These are phyloP conservation scores for Sporothrix brasiliensis DNA, from an alignment of 2,329 filamentous ascomycete genomes.

Conservation along the genomic window DNA sequence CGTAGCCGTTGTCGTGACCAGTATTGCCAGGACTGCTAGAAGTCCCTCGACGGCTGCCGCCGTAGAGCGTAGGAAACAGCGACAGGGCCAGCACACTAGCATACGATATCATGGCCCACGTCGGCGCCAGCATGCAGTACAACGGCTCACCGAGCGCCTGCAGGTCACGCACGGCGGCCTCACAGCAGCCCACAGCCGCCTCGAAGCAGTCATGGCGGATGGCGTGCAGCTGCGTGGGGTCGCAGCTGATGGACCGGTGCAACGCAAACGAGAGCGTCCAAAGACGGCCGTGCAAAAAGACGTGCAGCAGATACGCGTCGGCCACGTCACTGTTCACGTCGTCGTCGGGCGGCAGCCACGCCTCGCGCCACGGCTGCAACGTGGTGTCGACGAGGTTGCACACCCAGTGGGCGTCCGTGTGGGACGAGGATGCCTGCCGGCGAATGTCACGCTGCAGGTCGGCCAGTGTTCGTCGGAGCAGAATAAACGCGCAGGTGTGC, in stretches of 20 bases:
- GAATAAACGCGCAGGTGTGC: not conserved
- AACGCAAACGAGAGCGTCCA: constrained; percentile 16
- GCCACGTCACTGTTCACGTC: not conserved
- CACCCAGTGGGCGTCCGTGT: constrained; percentile 10
- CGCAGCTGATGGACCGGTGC: constrained; percentile 10
- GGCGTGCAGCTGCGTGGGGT: not conserved
- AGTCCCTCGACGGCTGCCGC: not conserved
- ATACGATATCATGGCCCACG: constrained; percentile 18
- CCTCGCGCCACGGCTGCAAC: not conserved
- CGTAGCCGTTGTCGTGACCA: no score
- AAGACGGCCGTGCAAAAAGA: constrained; percentile 3
- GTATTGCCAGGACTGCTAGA: no score
- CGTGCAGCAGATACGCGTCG: not conserved
- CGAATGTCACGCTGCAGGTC: not conserved
- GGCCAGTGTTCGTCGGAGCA: constrained; percentile 12
- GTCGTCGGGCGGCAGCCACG: not conserved
- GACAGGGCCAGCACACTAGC: not conserved
- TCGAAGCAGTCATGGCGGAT: constrained; percentile 17
- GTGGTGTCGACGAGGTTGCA: constrained; percentile 7
- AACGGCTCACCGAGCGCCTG: not conserved
- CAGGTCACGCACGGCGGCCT: constrained; percentile 7
- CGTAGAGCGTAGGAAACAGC: not conserved
- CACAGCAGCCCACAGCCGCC: not conserved
- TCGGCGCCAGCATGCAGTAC: constrained; percentile 16
- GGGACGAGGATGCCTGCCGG: not conserved